These are phyloP conservation scores for Aspergillus steynii DNA, from an alignment of 495 filamentous ascomycete species.

Conservation along the genomic window DNA sequence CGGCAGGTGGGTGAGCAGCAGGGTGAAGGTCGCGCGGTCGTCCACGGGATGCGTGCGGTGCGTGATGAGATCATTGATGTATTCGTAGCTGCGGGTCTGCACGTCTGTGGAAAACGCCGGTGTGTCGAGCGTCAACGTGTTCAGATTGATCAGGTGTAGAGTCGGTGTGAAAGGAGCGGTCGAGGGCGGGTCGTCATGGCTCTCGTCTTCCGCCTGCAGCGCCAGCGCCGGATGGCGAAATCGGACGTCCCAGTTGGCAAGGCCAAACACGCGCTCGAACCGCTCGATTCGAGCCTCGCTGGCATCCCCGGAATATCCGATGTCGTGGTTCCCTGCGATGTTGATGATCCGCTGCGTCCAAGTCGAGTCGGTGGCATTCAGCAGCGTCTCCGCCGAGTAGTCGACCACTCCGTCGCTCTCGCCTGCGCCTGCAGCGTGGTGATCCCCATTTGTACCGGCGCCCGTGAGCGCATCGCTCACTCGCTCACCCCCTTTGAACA, in stretches of 20 bases:
- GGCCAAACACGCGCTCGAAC: constrained; percentile 82
- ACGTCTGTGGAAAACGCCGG: constrained; percentile 65
- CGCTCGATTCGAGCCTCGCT: constrained; percentile 66
- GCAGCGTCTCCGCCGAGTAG: constrained; percentile 15
- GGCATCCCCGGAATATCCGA: constrained; percentile 93
- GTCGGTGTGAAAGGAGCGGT: constrained; percentile 31
- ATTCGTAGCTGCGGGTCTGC: constrained; percentile 70
- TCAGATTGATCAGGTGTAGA: constrained; percentile 81
- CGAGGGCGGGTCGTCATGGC: neutral
- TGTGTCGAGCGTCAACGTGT: constrained; percentile 87
- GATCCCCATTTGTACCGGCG: constrained; percentile 22
- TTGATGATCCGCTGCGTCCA: constrained; percentile 84
- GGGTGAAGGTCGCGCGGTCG: constrained; percentile 65
- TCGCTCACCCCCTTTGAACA: constrained; percentile 67
- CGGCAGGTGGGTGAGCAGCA: constrained; percentile 90
- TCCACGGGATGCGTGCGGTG: constrained; percentile 65
- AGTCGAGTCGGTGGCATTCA: constrained; percentile 50
- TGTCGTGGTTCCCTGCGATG: constrained; percentile 91
- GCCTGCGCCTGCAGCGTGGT: constrained; percentile 27
- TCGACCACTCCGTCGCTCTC: constrained; percentile 39
- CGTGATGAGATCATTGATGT: constrained; percentile 70
- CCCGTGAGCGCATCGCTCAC: constrained; percentile 62
- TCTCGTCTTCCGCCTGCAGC: constrained; percentile 24
- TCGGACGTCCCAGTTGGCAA: constrained; percentile 79
- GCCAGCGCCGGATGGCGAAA: constrained; percentile 53